phyloP scores from a whole-genome alignment of 2,329 filamentous ascomycete species.

The Hypoxylon sp. region DNA sequence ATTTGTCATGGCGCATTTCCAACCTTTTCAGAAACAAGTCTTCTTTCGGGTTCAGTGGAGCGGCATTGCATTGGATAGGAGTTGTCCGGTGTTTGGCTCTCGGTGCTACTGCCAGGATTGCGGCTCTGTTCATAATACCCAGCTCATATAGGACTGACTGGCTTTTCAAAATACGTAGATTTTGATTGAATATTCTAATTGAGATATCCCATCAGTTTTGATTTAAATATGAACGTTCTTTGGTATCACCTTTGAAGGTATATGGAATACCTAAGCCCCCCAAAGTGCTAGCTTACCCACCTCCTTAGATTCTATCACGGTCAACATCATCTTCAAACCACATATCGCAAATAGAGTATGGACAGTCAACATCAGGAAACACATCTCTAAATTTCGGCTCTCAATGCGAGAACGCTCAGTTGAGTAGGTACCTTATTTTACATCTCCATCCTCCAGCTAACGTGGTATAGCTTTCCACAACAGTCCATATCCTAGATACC shows the following conservation, averaged over 20 bases:
- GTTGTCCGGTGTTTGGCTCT: constrained; percentile 38
- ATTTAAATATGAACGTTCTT: no score
- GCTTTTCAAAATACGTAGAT: constrained; percentile 22
- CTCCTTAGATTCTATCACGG: no score
- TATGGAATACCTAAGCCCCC: no score
- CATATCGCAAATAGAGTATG: no score
- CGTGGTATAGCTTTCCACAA: constrained; percentile 3
- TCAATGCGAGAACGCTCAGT: constrained; percentile 11
- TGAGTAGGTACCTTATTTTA: constrained; percentile 6
- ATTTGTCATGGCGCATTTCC: constrained; percentile 10
- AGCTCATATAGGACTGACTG: constrained; percentile 8
- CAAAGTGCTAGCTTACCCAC: no score
- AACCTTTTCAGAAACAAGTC: constrained; percentile 6
- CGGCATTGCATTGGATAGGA: constrained; percentile 46
- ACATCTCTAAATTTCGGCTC: constrained; percentile 21
- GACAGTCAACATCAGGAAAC: constrained; percentile 11
- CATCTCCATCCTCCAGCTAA: constrained; percentile 4
- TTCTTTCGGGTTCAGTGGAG: constrained; percentile 17
- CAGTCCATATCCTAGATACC: constrained; percentile 11
- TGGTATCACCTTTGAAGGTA: no score
- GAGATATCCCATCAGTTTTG: constrained; percentile 32
- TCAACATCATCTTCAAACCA: no score
- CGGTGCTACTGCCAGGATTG: constrained; percentile 17
- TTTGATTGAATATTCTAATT: constrained; percentile 34
- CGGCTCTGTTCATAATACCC: constrained; percentile 30